Evolutionary conservation across 1,139 yeast genomes (phyloP).

Genomic region (Geotrichum europaeum): DNA sequence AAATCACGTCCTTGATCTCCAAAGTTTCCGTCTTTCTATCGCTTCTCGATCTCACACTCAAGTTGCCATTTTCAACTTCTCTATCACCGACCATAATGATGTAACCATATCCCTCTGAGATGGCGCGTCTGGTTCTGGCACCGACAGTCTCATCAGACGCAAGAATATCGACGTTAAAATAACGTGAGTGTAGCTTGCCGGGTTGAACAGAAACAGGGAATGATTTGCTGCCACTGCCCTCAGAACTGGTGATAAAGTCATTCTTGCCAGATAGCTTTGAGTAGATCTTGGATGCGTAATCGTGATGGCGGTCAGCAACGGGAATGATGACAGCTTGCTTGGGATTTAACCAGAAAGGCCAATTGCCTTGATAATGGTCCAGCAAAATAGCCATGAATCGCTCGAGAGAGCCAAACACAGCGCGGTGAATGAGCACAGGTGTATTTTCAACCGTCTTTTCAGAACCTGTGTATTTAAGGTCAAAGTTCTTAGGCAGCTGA

Average conservation of each 20-base stretch:
- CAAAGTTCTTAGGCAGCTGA: slow-evolving; percentile 62
- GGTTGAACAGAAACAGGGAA: slow-evolving; percentile 12
- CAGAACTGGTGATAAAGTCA: slow-evolving; percentile 2
- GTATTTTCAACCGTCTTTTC: slow-evolving; percentile 28
- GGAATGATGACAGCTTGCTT: slow-evolving; percentile 86
- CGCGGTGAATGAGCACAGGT: slow-evolving; percentile 93
- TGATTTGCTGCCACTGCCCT: background rate
- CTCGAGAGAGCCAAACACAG: slow-evolving; percentile 91
- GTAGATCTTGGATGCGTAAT: slow-evolving; percentile 49
- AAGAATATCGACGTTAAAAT: slow-evolving; percentile 73
- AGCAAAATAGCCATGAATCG: slow-evolving; percentile 84
- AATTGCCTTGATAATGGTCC: slow-evolving; percentile 86
- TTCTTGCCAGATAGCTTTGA: slow-evolving; percentile 43
- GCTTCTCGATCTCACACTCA: slow-evolving; percentile 63
- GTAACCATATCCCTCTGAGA: slow-evolving; percentile 69
- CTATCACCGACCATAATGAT: slow-evolving; percentile 82
- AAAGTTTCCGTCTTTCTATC: slow-evolving; percentile 40
- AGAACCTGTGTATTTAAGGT: slow-evolving; percentile 48
- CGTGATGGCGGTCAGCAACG: slow-evolving; percentile 53
- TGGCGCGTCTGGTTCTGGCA: slow-evolving; percentile 70
- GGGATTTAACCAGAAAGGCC: slow-evolving; percentile 99
- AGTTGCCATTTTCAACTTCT: slow-evolving; percentile 56
- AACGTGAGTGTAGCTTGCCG: slow-evolving; percentile 45
- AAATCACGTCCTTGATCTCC: slow-evolving; percentile 27
- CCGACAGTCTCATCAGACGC: slow-evolving; percentile 73